Conservation (phyloP, 805 yeast genomes). For the Lipomyces kockii region DNA sequence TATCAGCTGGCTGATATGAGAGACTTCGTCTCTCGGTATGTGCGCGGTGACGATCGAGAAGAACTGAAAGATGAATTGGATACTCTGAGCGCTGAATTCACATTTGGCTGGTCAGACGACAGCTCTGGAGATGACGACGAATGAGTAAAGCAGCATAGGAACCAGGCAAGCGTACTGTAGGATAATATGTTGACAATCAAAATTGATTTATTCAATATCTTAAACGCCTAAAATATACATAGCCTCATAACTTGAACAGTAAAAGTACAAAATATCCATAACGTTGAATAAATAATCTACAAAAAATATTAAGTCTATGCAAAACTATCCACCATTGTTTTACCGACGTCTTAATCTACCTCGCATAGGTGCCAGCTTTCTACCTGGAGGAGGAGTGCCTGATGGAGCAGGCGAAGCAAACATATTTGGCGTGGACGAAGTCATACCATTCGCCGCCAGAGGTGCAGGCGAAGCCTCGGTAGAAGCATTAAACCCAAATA, state of each 20-base stretch:
- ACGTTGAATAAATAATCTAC: neutral
- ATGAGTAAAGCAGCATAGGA: neutral
- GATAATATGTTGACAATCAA: neutral
- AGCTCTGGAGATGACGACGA: conserved; percentile 10
- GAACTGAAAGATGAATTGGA: conserved; percentile 58
- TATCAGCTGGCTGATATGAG: conserved; percentile 10
- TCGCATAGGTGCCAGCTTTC: conserved; percentile 34
- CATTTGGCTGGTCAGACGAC: conserved; percentile 57
- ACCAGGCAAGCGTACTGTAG: neutral
- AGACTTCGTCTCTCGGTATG: conserved; percentile 25
- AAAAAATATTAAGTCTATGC: neutral
- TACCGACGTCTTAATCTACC: conserved; percentile 16
- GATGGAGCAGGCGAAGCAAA: conserved; percentile 27
- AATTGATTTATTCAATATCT: neutral
- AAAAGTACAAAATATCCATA: neutral
- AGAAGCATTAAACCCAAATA: conserved; percentile 28
- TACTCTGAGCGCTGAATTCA: conserved; percentile 53
- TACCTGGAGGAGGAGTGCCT: conserved; percentile 25
- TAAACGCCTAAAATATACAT: conserved; percentile 4
- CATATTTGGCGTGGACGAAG: conserved; percentile 16
- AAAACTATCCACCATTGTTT: neutral
- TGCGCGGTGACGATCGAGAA: conserved; percentile 56
- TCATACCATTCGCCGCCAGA: neutral
- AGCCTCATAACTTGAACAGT: neutral
- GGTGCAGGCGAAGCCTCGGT: neutral